A percentile compares a stretch with the other conserved stretches of the same genome.
phyloP scores from a whole-genome alignment of 2,329 filamentous ascomycete species.

The Hortaea werneckii region DNA sequence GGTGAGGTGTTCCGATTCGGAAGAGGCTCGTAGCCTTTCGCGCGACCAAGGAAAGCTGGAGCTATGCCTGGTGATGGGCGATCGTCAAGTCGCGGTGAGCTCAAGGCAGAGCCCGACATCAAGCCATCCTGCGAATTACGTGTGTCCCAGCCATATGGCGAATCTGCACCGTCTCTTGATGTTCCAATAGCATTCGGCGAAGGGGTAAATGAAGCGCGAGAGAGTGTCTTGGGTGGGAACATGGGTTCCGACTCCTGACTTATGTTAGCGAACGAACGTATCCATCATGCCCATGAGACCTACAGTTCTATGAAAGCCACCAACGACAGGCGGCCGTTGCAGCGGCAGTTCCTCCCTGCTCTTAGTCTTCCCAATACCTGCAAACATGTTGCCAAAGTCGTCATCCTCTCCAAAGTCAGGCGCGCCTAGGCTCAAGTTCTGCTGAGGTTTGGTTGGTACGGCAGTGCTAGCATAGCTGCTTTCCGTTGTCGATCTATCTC shows the following conservation, averaged over 20 bases:
- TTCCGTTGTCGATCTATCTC: conserved; percentile 33
- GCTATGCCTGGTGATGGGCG: conserved; percentile 14
- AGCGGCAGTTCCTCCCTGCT: conserved; percentile 12
- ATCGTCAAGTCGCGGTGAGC: conserved; percentile 19
- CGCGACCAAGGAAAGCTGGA: conserved; percentile 19
- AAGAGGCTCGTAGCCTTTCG: conserved; percentile 22
- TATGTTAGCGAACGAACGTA: conserved; percentile 6
- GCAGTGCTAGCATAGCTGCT: conserved; percentile 33
- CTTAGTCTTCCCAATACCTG: conserved; percentile 12
- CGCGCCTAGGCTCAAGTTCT: conserved; percentile 19
- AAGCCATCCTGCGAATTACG: conserved; percentile 23
- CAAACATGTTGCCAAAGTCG: conserved; percentile 29
- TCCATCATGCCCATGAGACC: not conserved
- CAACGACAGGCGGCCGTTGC: conserved; percentile 10
- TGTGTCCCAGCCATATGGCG: conserved; percentile 24
- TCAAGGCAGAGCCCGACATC: conserved; percentile 17
- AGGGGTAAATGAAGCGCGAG: conserved; percentile 19
- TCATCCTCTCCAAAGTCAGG: conserved; percentile 23
- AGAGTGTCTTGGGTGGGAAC: conserved; percentile 23
- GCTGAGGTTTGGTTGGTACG: conserved; percentile 19
- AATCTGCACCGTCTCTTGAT: conserved; percentile 15
- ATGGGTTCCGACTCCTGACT: conserved; percentile 23
- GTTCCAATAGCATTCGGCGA: conserved; percentile 14
- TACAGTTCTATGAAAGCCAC: conserved; percentile 12
- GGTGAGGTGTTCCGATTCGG: conserved; percentile 20